phyloP scores from a whole-genome alignment of 805 yeast species.

The Starmerella powellii region DNA sequence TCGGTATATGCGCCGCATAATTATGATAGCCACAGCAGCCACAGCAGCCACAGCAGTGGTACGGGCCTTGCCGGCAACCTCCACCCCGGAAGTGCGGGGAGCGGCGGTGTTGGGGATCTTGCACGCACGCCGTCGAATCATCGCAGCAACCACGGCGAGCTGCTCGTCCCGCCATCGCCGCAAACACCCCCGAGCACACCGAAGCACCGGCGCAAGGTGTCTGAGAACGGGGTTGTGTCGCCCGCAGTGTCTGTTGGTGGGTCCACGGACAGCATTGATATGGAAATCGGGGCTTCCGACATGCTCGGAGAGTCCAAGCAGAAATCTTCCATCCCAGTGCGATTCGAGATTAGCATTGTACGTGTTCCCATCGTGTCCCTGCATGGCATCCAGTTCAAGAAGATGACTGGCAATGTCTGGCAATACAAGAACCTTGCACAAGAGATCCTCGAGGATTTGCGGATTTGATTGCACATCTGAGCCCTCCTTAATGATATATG shows the following conservation, averaged over 20 bases:
- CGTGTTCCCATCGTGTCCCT: constrained; percentile 82
- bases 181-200: constrained; percentile 16
- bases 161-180: constrained; percentile 12
- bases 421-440: constrained; percentile 83
- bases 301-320: constrained; percentile 28
- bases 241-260: constrained; percentile 11
- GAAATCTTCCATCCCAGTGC: constrained; percentile 43
- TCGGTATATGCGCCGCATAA: neutral
- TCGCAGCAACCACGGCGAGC: neutral
- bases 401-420: constrained; percentile 89
- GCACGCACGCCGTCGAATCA: too few relatives aligned
- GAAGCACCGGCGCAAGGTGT: constrained; percentile 15
- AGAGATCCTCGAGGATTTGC: constrained; percentile 61
- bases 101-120: neutral
- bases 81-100: neutral
- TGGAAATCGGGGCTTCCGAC: constrained; percentile 30
- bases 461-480: constrained; percentile 36
- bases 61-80: too few relatives aligned
- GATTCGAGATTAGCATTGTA: constrained; percentile 83
- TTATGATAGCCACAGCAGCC: neutral
- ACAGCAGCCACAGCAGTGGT: neutral
- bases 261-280: constrained; percentile 26
- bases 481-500: too few relatives aligned
- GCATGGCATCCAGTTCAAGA: constrained; percentile 91
- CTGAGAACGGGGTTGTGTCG: constrained; percentile 16